Evolutionary conservation across 1,284 basidiomycete species (phyloP).

Genomic region (Ustilago hordei): DNA sequence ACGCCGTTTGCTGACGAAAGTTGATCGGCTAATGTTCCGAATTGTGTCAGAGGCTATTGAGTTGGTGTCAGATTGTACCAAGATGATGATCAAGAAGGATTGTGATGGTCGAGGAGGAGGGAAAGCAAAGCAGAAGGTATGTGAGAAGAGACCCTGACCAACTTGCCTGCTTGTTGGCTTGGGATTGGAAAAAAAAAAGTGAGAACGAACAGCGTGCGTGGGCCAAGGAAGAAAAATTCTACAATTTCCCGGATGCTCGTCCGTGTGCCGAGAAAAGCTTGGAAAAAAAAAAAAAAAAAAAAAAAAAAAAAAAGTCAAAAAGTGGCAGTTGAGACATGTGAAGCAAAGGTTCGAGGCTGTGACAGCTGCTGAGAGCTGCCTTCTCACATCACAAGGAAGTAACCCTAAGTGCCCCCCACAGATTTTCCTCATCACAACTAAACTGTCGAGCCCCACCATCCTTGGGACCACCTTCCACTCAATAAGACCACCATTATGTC

Average conservation of each 20-base stretch:
- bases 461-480: background rate
- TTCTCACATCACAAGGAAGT: background rate
- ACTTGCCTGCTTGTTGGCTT: background rate
- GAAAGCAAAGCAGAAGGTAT: background rate
- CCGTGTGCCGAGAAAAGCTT: slow-evolving; percentile 15
- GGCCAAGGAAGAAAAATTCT: slow-evolving; percentile 18
- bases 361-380: slow-evolving; percentile 4
- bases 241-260: slow-evolving; percentile 11
- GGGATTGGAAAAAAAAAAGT: background rate
- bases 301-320: slow-evolving; percentile 6
- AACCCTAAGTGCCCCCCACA: background rate
- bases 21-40: background rate
- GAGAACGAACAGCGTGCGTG: background rate
- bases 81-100: background rate
- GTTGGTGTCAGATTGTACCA: background rate
- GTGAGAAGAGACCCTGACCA: slow-evolving; percentile 11
- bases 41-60: background rate
- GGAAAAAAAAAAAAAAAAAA: slow-evolving; percentile 11
- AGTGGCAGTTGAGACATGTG: background rate
- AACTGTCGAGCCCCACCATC: background rate
- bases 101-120: slow-evolving; percentile 10
- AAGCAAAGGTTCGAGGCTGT: background rate
- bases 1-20: background rate
- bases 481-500: slow-evolving; percentile 15
- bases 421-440: background rate